Evolutionary conservation across 2,329 filamentous ascomycete genomes (phyloP).

Genomic region (Microcyclosporella mali): DNA sequence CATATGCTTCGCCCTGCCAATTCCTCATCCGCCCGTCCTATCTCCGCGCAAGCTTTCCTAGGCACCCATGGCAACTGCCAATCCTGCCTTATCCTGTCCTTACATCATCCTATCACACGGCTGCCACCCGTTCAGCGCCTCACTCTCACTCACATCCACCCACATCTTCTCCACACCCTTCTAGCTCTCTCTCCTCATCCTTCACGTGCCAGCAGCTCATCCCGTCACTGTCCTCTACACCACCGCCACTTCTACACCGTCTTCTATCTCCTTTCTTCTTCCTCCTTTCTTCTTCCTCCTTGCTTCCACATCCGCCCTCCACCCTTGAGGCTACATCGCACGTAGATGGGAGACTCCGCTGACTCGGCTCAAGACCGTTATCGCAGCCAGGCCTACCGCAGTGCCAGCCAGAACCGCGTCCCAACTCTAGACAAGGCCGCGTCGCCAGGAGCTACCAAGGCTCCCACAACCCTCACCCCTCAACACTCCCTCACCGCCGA

Average conservation of each 20-base stretch:
- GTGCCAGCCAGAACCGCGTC: slow-evolving; percentile 24
- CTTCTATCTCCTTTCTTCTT: too few species aligned
- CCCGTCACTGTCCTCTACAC: not conserved
- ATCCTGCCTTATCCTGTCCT: too few species aligned
- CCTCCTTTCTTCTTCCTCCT: not conserved
- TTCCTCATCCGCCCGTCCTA: too few species aligned
- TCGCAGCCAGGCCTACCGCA: slow-evolving; percentile 44
- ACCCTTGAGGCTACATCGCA: slow-evolving; percentile 12
- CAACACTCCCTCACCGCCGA: slow-evolving; percentile 20
- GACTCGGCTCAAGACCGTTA: slow-evolving; percentile 48
- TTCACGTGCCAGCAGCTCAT: too few species aligned
- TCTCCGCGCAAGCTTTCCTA: too few species aligned
- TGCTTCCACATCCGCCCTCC: not conserved
- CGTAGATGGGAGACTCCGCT: slow-evolving; percentile 50
- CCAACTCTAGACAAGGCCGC: slow-evolving; percentile 11
- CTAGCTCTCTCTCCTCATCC: too few species aligned
- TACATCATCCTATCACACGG: too few species aligned
- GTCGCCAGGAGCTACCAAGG: slow-evolving; percentile 27
- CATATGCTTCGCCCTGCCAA: too few species aligned
- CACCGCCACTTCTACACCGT: not conserved
- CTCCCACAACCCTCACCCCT: slow-evolving; percentile 23
- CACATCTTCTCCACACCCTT: too few species aligned
- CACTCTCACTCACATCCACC: too few species aligned
- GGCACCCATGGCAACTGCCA: too few species aligned
- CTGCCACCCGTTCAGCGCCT: too few species aligned